phyloP scores from a whole-genome alignment of 257 asterid species.

The Capsicum rhomboideum region DNA sequence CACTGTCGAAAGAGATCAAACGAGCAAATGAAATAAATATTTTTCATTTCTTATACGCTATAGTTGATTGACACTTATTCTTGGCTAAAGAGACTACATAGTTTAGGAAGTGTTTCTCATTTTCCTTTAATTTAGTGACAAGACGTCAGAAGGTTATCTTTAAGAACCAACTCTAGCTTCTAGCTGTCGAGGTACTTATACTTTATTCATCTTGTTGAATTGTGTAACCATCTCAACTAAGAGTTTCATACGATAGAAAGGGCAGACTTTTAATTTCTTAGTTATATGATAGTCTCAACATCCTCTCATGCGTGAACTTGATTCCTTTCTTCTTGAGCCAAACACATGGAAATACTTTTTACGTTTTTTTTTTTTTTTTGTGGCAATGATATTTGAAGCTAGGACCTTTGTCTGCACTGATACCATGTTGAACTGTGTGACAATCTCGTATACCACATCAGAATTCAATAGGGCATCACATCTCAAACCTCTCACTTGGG shows the following conservation, averaged over 20 bases:
- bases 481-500: neutral
- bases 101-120: too few species aligned
- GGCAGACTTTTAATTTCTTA: neutral
- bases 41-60: neutral
- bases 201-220: neutral
- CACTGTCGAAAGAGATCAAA: neutral
- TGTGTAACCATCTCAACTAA: neutral
- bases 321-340: neutral
- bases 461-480: neutral
- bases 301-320: neutral
- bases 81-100: too few species aligned
- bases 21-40: neutral
- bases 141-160: neutral
- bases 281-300: neutral
- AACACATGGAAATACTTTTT: neutral
- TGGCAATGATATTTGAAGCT: too few species aligned
- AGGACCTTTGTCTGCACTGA: neutral
- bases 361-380: neutral
- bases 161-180: neutral
- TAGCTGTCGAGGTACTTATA: neutral
- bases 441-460: neutral
- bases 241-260: neutral
- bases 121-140: neutral
- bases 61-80: too few species aligned
- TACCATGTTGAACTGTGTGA: neutral